Evolutionary conservation across 2,329 filamentous ascomycete genomes (phyloP).

Genomic region (Gremmenia infestans): DNA sequence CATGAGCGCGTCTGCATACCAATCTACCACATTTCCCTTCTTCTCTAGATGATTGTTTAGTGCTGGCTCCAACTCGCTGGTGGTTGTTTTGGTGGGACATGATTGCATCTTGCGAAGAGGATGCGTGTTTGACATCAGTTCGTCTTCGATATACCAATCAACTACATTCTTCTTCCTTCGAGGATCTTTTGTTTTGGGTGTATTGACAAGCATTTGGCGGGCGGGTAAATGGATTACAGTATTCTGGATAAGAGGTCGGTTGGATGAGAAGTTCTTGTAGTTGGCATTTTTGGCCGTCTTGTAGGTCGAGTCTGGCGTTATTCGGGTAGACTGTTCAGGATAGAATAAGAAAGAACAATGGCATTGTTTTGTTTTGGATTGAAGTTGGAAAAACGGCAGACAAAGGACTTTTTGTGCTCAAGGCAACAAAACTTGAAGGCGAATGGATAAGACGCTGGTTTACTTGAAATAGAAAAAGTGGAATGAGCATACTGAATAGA

Average conservation of each 20-base stretch:
- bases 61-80: no score
- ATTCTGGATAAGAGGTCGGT: no score
- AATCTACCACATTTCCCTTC: no score
- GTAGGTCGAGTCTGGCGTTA: neutral
- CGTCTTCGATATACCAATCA: neutral
- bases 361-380: neutral
- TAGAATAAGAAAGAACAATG: neutral
- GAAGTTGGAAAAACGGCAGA: neutral
- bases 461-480: no score
- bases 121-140: neutral
- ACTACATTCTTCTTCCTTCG: neutral
- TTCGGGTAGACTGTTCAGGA: neutral
- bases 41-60: no score
- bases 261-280: neutral
- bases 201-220: no score
- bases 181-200: neutral
- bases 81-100: no score
- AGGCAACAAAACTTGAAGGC: neutral
- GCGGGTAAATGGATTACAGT: neutral
- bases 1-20: no score
- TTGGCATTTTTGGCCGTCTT: neutral
- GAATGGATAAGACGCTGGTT: neutral
- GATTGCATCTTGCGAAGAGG: no score
- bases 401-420: neutral
- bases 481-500: no score